Percentiles rank a stretch among this genome's conserved stretches.
Evolutionary conservation across 768 basidiomycete species (phyloP).

Genomic region (Boletus sensibilis): DNA sequence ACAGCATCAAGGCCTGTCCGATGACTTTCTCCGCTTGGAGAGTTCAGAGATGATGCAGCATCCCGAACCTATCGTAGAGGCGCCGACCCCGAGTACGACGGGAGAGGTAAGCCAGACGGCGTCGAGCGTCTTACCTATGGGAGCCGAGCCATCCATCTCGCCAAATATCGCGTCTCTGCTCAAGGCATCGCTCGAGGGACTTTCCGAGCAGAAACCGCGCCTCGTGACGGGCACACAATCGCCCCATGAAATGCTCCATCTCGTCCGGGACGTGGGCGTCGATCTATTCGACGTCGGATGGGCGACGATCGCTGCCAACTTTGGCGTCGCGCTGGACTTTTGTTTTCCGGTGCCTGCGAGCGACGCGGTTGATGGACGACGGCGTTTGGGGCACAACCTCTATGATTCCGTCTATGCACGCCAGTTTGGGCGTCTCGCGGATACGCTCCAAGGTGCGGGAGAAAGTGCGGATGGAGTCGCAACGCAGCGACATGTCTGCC

Average conservation of each 20-base stretch:
- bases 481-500: conserved; percentile 34
- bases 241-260: conserved; percentile 73
- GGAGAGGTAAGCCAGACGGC: neutral
- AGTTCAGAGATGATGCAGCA: conserved; percentile 14
- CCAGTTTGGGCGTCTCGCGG: conserved; percentile 60
- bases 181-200: conserved; percentile 53
- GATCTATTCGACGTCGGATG: conserved; percentile 77
- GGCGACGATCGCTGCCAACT: conserved; percentile 63
- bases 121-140: neutral
- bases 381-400: conserved; percentile 67
- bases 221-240: conserved; percentile 53
- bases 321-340: conserved; percentile 80
- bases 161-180: conserved; percentile 44
- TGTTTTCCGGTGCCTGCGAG: conserved; percentile 51
- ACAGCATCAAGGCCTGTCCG: conserved; percentile 11
- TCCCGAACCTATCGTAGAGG: conserved; percentile 6
- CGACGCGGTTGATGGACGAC: neutral
- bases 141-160: neutral
- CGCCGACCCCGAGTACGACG: conserved; percentile 5
- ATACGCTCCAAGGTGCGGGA: conserved; percentile 29
- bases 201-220: conserved; percentile 61
- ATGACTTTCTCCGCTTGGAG: conserved; percentile 17
- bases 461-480: neutral
- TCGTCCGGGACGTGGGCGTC: conserved; percentile 63
- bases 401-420: conserved; percentile 56